Evolutionary conservation across 305 asterid species (phyloP).

Genomic region (Fraxinus nigra): DNA sequence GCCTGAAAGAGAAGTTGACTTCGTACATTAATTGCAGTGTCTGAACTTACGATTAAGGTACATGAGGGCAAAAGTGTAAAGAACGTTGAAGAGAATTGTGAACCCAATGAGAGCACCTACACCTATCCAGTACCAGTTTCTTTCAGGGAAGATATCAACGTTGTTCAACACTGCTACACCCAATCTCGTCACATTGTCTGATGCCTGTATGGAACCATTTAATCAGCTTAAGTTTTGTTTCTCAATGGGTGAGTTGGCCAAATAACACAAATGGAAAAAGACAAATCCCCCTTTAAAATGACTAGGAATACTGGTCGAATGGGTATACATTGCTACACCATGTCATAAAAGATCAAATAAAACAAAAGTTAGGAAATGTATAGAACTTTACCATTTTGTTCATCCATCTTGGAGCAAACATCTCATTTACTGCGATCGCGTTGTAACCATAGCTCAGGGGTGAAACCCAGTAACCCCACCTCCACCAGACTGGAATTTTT

Average conservation of each 20-base stretch:
- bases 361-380: not conserved
- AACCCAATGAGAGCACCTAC: slow-evolving; percentile 43
- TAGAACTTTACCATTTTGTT: slow-evolving; percentile 25
- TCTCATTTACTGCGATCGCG: slow-evolving; percentile 44
- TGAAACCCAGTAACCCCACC: slow-evolving; percentile 56
- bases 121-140: slow-evolving; percentile 53
- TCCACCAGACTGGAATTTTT: slow-evolving; percentile 52
- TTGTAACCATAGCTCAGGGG: slow-evolving; percentile 44
- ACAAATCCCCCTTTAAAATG: not conserved
- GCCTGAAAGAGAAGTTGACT: not conserved
- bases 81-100: slow-evolving; percentile 38
- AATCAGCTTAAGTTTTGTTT: not conserved
- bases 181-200: slow-evolving; percentile 21
- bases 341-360: not conserved
- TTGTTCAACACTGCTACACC: slow-evolving; percentile 37
- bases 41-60: slow-evolving; percentile 44
- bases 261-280: not conserved
- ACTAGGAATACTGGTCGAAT: not conserved
- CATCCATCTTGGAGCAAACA: slow-evolving; percentile 57
- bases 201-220: slow-evolving; percentile 26
- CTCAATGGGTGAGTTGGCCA: not conserved
- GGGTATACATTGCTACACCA: slow-evolving; percentile 12
- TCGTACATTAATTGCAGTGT: slow-evolving; percentile 8
- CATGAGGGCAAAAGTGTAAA: slow-evolving; percentile 47
- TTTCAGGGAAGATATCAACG: slow-evolving; percentile 34